Percentiles rank a stretch among this genome's conserved stretches.
Conservation (phyloP, 192 early-diverging fungal species). For the Coemansia sp. region DNA sequence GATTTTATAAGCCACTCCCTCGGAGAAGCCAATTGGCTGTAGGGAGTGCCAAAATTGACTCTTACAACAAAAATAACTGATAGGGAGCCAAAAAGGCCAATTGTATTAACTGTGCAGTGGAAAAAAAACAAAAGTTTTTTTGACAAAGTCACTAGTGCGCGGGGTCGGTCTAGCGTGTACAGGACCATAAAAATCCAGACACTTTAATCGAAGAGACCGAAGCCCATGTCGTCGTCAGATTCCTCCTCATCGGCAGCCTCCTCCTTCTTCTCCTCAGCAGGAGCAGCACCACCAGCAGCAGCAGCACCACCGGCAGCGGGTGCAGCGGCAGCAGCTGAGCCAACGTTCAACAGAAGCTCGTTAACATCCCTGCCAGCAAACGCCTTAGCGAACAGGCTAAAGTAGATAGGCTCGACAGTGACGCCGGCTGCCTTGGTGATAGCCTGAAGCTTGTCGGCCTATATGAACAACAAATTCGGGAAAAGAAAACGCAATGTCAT, state of each 20-base stretch:
- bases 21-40: too few relatives aligned
- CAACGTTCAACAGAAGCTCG: slow-evolving; percentile 89
- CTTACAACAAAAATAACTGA: neutral
- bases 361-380: slow-evolving; percentile 88
- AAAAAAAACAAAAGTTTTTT: neutral
- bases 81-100: neutral
- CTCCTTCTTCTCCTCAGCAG: slow-evolving; percentile 63
- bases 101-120: slow-evolving; percentile 10
- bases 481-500: too few relatives aligned
- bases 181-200: neutral
- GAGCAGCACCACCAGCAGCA: slow-evolving; percentile 53
- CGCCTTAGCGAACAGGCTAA: slow-evolving; percentile 96
- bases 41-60: too few relatives aligned
- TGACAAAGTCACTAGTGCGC: slow-evolving; percentile 1
- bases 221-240: slow-evolving; percentile 83
- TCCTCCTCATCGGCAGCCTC: slow-evolving; percentile 67
- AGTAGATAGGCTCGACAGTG: slow-evolving; percentile 92
- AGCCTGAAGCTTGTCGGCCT: slow-evolving; percentile 88
- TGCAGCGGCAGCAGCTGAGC: slow-evolving; percentile 61
- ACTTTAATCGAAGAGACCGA: slow-evolving; percentile 67
- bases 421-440: slow-evolving; percentile 88
- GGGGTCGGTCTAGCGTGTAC: neutral
- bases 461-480: neutral
- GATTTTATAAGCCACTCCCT: too few relatives aligned
- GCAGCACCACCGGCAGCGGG: slow-evolving; percentile 52